A percentile compares a stretch with the other conserved stretches of the same genome.
These are phyloP conservation scores for Oryza rufipogon DNA, from an alignment of 176 grass and related monocot species.

Conservation along the genomic window DNA sequence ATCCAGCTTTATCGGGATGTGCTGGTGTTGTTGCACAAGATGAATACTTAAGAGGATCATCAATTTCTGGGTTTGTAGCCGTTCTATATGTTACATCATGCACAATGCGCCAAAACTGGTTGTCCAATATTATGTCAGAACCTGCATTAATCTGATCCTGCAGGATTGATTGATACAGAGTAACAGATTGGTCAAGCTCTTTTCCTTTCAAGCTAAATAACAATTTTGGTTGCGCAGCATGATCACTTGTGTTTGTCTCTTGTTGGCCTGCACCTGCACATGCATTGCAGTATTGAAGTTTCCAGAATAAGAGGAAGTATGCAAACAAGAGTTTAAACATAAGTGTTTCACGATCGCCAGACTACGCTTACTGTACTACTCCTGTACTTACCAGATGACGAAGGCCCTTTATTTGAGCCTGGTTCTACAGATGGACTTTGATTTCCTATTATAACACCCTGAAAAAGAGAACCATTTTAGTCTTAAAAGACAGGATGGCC, in stretches of 20 bases:
- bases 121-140: constrained; percentile 79
- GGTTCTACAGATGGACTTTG: constrained; percentile 44
- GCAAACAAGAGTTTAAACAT: constrained; percentile 11
- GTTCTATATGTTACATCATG: constrained; percentile 75
- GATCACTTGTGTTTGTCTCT: constrained; percentile 34
- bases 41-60: constrained; percentile 18
- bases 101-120: constrained; percentile 78
- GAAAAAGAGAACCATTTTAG: constrained; percentile 40
- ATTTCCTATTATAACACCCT: constrained; percentile 54
- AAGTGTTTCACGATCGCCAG: constrained; percentile 8
- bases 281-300: constrained; percentile 39
- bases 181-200: constrained; percentile 70
- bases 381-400: constrained; percentile 43
- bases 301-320: not conserved
- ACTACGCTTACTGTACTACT: not conserved
- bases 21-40: constrained; percentile 37
- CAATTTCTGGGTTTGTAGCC: constrained; percentile 45
- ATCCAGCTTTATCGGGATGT: constrained; percentile 42
- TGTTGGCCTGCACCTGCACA: constrained; percentile 48
- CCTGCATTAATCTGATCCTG: constrained; percentile 71
- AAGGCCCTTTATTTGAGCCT: constrained; percentile 37
- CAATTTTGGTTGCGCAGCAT: constrained; percentile 53
- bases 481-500: not conserved
- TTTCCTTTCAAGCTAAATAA: constrained; percentile 79
- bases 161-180: constrained; percentile 89